A percentile compares a stretch with the other conserved stretches of the same genome.
These are phyloP conservation scores for Aspergillus intermedius DNA, from an alignment of 2,329 filamentous ascomycete genomes.

Conservation along the genomic window DNA sequence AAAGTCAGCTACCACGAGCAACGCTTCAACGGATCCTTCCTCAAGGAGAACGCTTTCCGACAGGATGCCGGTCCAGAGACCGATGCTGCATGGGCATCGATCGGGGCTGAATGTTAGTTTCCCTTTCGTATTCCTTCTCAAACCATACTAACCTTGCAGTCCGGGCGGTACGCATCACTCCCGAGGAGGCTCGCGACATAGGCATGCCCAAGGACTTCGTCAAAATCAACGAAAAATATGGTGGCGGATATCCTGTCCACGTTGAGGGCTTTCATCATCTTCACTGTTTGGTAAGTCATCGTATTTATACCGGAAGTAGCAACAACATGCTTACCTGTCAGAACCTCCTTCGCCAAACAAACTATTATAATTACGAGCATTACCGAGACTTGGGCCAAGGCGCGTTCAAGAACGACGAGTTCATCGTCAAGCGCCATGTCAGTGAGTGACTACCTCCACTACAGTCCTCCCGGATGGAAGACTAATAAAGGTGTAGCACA, in stretches of 20 bases:
- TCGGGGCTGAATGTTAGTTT: conserved; percentile 48
- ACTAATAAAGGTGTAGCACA: conserved; percentile 38
- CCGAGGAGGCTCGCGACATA: conserved; percentile 44
- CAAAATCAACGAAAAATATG: conserved; percentile 49
- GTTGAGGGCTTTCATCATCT: conserved; percentile 29
- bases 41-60: conserved; percentile 50
- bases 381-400: conserved; percentile 47
- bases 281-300: conserved; percentile 48
- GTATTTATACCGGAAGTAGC: too few species aligned
- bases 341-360: conserved; percentile 54
- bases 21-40: conserved; percentile 52
- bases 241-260: conserved; percentile 47
- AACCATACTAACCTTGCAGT: conserved; percentile 22
- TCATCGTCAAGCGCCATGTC: conserved; percentile 51
- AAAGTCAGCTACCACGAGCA: conserved; percentile 38
- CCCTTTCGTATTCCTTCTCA: background rate
- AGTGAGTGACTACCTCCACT: conserved; percentile 38
- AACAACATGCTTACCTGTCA: conserved; percentile 13
- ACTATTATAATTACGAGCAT: conserved; percentile 56
- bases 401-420: conserved; percentile 51
- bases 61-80: conserved; percentile 46
- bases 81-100: conserved; percentile 51
- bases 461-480: background rate
- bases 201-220: conserved; percentile 52
- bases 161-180: conserved; percentile 44